These are phyloP conservation scores for Oryza meridionalis DNA, from an alignment of 176 grass and related monocot genomes.

Conservation along the genomic window DNA sequence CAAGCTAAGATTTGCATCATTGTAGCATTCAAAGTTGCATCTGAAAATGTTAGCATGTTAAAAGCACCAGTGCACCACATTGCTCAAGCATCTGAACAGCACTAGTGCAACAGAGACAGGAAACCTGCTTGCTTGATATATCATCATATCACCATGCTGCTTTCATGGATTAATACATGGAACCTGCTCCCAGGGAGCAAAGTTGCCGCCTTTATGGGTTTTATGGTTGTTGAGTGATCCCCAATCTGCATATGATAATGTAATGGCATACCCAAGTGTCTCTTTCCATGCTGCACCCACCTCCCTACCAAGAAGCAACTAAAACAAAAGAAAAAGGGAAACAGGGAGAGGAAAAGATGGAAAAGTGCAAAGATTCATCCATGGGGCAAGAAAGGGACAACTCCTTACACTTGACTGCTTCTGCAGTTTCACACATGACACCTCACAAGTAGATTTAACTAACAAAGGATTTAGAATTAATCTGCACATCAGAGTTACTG, in stretches of 20 bases:
- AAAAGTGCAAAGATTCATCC: slow-evolving; percentile 36
- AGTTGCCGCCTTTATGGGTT: slow-evolving; percentile 36
- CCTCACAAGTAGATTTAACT: slow-evolving; percentile 8
- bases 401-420: background rate
- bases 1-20: background rate
- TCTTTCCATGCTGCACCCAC: slow-evolving; percentile 63
- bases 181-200: slow-evolving; percentile 35
- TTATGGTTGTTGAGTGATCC: slow-evolving; percentile 36
- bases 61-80: background rate
- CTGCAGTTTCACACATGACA: background rate
- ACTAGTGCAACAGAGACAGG: background rate
- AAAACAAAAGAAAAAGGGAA: slow-evolving; percentile 29
- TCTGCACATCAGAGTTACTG: background rate
- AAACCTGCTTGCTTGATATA: background rate
- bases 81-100: background rate
- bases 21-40: background rate
- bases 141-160: background rate
- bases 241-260: slow-evolving; percentile 36
- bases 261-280: slow-evolving; percentile 35
- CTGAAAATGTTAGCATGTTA: too few species aligned
- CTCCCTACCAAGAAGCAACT: slow-evolving; percentile 42
- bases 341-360: slow-evolving; percentile 32
- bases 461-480: background rate
- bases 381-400: slow-evolving; percentile 26
- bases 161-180: slow-evolving; percentile 5